phyloP scores from a whole-genome alignment of 495 filamentous ascomycete species.

The Neurospora sp. region DNA sequence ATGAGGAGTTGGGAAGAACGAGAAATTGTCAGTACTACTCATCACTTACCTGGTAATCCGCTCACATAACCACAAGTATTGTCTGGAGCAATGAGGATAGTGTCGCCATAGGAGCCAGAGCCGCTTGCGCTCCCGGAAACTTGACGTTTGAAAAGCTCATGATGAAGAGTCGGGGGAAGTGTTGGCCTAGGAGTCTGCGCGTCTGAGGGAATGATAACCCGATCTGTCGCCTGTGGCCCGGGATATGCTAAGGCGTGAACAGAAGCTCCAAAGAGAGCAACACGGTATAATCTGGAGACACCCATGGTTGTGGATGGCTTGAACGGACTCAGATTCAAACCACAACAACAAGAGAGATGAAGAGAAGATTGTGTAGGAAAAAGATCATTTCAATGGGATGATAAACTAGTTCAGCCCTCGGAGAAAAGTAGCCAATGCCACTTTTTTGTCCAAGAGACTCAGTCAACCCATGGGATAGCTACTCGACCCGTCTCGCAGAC shows the following conservation, averaged over 20 bases:
- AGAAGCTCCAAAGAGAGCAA: slow-evolving; percentile 22
- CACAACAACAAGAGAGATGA: not conserved
- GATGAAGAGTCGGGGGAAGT: slow-evolving; percentile 16
- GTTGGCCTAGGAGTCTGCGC: slow-evolving; percentile 23
- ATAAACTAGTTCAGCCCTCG: not conserved
- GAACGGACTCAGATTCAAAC: not conserved
- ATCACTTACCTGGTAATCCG: slow-evolving; percentile 21
- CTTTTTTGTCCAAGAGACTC: not conserved
- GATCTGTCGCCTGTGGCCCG: slow-evolving; percentile 22
- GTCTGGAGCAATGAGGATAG: slow-evolving; percentile 34
- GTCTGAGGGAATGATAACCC: slow-evolving; percentile 9
- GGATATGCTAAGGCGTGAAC: slow-evolving; percentile 26
- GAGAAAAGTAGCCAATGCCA: not conserved
- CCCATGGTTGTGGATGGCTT: slow-evolving; percentile 4
- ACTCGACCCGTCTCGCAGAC: not conserved
- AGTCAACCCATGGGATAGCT: not conserved
- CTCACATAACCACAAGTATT: slow-evolving; percentile 39
- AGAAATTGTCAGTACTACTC: not conserved
- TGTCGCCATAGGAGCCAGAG: slow-evolving; percentile 8
- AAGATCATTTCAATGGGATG: not conserved
- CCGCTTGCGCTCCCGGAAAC: not conserved
- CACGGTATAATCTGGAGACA: slow-evolving; percentile 2
- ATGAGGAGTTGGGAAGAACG: not conserved
- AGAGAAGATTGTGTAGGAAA: not conserved
- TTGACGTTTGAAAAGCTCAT: slow-evolving; percentile 22